phyloP scores from a whole-genome alignment of 768 basidiomycete species.

The Russula virescens region DNA sequence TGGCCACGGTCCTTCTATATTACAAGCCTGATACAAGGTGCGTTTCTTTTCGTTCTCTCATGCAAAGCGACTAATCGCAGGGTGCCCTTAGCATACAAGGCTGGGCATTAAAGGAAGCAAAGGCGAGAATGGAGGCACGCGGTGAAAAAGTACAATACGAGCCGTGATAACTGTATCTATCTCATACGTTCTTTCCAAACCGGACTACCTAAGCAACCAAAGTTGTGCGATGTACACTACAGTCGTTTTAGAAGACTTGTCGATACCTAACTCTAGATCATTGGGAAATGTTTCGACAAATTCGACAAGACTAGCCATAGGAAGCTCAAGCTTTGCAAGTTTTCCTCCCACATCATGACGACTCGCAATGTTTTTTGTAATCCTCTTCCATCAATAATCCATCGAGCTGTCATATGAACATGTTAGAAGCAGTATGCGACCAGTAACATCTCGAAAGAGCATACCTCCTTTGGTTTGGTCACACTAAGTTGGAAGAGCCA shows the following conservation, averaged over 20 bases:
- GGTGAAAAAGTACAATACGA: slow-evolving; percentile 81
- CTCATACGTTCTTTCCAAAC: not conserved
- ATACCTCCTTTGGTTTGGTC: slow-evolving; percentile 69
- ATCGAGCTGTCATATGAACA: slow-evolving; percentile 46
- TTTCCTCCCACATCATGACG: slow-evolving; percentile 26
- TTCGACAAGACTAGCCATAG: not conserved
- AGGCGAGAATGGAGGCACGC: slow-evolving; percentile 85
- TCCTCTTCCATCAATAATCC: slow-evolving; percentile 63
- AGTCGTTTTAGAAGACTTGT: slow-evolving; percentile 11
- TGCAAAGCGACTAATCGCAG: not conserved
- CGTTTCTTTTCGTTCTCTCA: slow-evolving; percentile 27
- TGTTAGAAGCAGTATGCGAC: slow-evolving; percentile 2
- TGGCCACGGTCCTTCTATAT: slow-evolving; percentile 71
- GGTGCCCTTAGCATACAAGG: slow-evolving; percentile 63
- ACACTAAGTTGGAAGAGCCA: slow-evolving; percentile 96
- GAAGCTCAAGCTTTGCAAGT: not conserved
- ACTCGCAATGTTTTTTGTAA: slow-evolving; percentile 61
- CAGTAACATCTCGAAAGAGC: slow-evolving; percentile 18
- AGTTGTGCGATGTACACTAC: slow-evolving; percentile 15
- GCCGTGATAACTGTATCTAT: not conserved
- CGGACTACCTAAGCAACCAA: not conserved
- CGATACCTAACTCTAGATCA: slow-evolving; percentile 12
- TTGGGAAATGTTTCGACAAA: not conserved
- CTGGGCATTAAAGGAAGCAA: slow-evolving; percentile 90
- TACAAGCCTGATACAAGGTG: slow-evolving; percentile 95